A percentile compares a stretch with the other conserved stretches of the same genome.
These are phyloP conservation scores for Clonostachys chloroleuca DNA, from an alignment of 2,329 filamentous ascomycete species.

Conservation along the genomic window DNA sequence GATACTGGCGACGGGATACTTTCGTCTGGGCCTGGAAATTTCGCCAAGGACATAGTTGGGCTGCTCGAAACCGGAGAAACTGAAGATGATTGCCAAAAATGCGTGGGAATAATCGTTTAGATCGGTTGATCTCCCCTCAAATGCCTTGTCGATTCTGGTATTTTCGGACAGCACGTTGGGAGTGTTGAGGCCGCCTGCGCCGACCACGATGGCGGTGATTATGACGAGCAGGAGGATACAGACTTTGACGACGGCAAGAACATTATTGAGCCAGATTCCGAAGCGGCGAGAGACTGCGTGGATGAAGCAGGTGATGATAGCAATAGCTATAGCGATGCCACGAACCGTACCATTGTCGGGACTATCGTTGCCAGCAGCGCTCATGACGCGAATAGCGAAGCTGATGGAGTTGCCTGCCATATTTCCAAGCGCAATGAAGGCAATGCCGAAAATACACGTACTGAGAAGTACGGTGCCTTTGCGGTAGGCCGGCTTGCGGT, in stretches of 20 bases:
- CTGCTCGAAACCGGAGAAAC: slow-evolving; percentile 28
- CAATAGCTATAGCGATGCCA: slow-evolving; percentile 39
- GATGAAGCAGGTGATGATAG: slow-evolving; percentile 38
- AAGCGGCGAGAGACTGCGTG: slow-evolving; percentile 42
- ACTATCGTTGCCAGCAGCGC: slow-evolving; percentile 19
- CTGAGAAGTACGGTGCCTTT: slow-evolving; percentile 27
- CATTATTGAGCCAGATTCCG: slow-evolving; percentile 45
- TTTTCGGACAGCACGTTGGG: slow-evolving; percentile 17
- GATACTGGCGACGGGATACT: slow-evolving; percentile 22
- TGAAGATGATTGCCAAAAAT: slow-evolving; percentile 36
- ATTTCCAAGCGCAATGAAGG: slow-evolving; percentile 41
- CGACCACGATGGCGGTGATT: slow-evolving; percentile 22
- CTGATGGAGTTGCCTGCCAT: slow-evolving; percentile 42
- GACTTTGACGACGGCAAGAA: slow-evolving; percentile 44
- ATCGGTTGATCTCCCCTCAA: slow-evolving; percentile 11
- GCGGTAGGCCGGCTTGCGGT: slow-evolving; percentile 25
- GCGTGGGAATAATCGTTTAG: slow-evolving; percentile 27
- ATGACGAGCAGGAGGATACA: slow-evolving; percentile 39
- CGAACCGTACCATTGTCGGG: slow-evolving; percentile 26
- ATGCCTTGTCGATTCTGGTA: slow-evolving; percentile 14
- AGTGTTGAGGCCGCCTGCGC: slow-evolving; percentile 15
- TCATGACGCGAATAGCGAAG: slow-evolving; percentile 34
- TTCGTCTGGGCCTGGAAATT: slow-evolving; percentile 20
- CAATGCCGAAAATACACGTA: slow-evolving; percentile 37
- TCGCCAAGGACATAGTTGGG: slow-evolving; percentile 30